phyloP scores from a whole-genome alignment of 495 filamentous ascomycete genomes.

The Friedmanniomyces endolithicus region DNA sequence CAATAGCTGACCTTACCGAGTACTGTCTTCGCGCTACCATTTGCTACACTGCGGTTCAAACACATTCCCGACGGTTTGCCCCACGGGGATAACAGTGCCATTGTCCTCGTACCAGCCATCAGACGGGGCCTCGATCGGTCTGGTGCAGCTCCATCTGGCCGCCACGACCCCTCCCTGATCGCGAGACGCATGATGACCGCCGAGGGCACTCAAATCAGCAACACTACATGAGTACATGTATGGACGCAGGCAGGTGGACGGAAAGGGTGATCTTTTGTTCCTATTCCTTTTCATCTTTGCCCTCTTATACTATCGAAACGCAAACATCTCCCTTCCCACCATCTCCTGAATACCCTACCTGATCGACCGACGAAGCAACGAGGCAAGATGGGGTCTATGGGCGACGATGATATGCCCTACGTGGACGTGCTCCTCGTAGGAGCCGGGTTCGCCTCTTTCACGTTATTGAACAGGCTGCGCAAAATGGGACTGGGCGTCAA shows the following conservation, averaged over 20 bases:
- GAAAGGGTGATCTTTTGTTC: not conserved
- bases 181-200: too few relatives aligned
- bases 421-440: slow-evolving; percentile 8
- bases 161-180: not conserved
- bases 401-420: slow-evolving; percentile 1
- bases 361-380: not conserved
- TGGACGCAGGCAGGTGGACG: too few relatives aligned
- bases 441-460: slow-evolving; percentile 9
- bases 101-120: not conserved
- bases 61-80: not conserved
- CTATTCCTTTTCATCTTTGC: not conserved
- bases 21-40: not conserved
- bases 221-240: too few relatives aligned
- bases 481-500: slow-evolving; percentile 1
- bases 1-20: not conserved
- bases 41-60: not conserved
- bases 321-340: not conserved
- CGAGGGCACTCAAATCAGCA: too few relatives aligned
- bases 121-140: slow-evolving; percentile 3
- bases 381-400: slow-evolving; percentile 9
- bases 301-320: not conserved
- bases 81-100: not conserved
- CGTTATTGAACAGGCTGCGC: slow-evolving; percentile 8
- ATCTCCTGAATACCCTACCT: not conserved
- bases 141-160: not conserved